A percentile compares a stretch with the other conserved stretches of the same genome.
These are phyloP conservation scores for Lachnellula hyalina DNA, from an alignment of 2,329 filamentous ascomycete species.

Conservation along the genomic window DNA sequence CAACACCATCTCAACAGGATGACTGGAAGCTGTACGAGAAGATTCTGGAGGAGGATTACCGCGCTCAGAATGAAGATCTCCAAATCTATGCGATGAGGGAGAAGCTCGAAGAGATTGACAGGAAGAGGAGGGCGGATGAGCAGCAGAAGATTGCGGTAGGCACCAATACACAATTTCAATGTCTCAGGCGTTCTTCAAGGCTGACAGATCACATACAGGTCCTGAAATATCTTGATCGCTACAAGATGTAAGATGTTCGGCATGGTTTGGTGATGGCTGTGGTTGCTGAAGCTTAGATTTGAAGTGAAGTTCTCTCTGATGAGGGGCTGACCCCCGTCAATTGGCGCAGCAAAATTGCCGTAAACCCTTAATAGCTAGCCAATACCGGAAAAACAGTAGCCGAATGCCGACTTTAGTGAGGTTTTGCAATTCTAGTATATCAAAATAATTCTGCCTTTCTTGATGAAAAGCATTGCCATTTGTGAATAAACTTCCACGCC, in stretches of 20 bases:
- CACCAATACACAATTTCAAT: too few relatives aligned
- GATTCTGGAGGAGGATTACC: slow-evolving; percentile 34
- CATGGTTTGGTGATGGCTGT: not conserved
- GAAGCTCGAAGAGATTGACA: slow-evolving; percentile 12
- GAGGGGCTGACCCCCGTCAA: too few relatives aligned
- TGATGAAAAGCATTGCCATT: not conserved
- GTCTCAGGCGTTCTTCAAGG: too few relatives aligned
- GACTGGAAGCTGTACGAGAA: slow-evolving; percentile 50
- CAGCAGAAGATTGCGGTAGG: not conserved
- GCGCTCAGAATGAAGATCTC: slow-evolving; percentile 36
- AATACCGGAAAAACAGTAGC: not conserved
- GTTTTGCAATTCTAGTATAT: not conserved
- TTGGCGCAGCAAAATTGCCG: not conserved
- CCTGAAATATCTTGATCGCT: not conserved
- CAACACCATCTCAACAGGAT: slow-evolving; percentile 50
- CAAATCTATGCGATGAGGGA: slow-evolving; percentile 23
- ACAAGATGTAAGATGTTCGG: not conserved
- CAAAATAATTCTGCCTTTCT: too few relatives aligned
- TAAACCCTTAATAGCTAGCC: not conserved
- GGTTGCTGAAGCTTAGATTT: not conserved
- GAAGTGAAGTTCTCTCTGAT: not conserved
- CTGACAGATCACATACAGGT: not conserved
- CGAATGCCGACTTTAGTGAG: not conserved
- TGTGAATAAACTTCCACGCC: not conserved
- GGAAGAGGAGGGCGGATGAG: slow-evolving; percentile 9